These are phyloP conservation scores for Fraxinus quadrangulata DNA, from an alignment of 257 asterid genomes.

Conservation along the genomic window DNA sequence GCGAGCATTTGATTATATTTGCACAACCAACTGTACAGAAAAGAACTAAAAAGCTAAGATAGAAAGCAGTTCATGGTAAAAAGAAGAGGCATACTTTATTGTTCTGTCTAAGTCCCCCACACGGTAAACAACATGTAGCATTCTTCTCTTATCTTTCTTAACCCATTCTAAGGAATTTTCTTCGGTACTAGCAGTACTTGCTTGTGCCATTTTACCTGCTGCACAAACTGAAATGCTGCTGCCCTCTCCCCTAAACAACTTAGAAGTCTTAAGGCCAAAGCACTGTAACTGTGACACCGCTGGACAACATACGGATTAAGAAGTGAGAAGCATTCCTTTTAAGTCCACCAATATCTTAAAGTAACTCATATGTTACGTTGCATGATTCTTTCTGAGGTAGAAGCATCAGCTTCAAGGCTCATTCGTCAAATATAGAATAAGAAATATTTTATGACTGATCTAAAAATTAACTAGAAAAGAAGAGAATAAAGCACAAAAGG, in stretches of 20 bases:
- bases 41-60: constrained; percentile 29
- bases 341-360: constrained; percentile 5
- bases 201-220: constrained; percentile 62
- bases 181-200: constrained; percentile 62
- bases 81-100: constrained; percentile 59
- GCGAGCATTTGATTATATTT: constrained; percentile 25
- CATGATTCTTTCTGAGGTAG: neutral
- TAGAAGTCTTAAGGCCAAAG: constrained; percentile 61
- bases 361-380: constrained; percentile 3
- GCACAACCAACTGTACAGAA: constrained; percentile 14
- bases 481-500: constrained; percentile 1
- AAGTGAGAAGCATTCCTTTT: constrained; percentile 21
- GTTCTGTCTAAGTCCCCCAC: constrained; percentile 99
- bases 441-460: neutral
- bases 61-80: constrained; percentile 1
- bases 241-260: constrained; percentile 47
- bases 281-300: constrained; percentile 63
- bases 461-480: neutral
- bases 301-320: constrained; percentile 37
- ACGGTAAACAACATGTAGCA: constrained; percentile 98
- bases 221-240: constrained; percentile 43
- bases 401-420: neutral
- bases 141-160: constrained; percentile 85
- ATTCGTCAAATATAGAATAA: neutral
- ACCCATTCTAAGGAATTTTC: constrained; percentile 85